Base-by-base conservation (phyloP, 2,329 filamentous ascomycete species). In the Ciborinia camelliae region DNA sequence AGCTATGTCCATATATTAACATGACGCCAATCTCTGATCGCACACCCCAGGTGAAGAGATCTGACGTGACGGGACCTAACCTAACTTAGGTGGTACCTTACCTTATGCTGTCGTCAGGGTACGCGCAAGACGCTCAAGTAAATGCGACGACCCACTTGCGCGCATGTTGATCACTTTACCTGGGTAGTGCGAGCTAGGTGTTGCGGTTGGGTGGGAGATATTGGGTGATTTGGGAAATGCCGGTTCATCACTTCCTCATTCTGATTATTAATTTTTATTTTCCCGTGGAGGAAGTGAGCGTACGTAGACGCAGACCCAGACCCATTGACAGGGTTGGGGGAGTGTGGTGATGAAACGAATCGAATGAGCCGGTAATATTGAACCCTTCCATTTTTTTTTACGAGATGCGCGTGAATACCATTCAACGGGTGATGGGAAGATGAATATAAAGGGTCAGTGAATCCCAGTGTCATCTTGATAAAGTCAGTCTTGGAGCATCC, bases 401-500 rank as follows among this genome's bases (percentile, higher is more conserved):
- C 26, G 28, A 18, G 18, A 32, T 26, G 35, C 15, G n/a, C 23
- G 50, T 32, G 60, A 39, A 14, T 32, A 18, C n/a, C 39, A 32
- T 20, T 18, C 14, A 20, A 14, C 23, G 28, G 45, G 28, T 59
- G 55, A 47, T 30, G 32, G 23, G 23, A 32, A 51, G 45, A 28
- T 52, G 18, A 30, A 37, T 63, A 63, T 63, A 63, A 55, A 57
- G 32, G 39, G 30, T 45, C 51, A n/a, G 1, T 26, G 1, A 28
- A 28, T 39, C 51, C 48, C 50, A 54, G 15, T 20, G 18, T n/a
- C n/a, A 28, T n/a, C 5, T 35, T 55, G 28, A 12, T 8, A 48
- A 63, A 57, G 18, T 10, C 61, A 63, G 50, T 55, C 41, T 57
- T 50, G 57, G 30, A 63, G 51, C 61, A 63, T 63, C 28, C 61